These are phyloP conservation scores for Rosa hybrid DNA, from an alignment of 331 rosid genomes.

Conservation along the genomic window DNA sequence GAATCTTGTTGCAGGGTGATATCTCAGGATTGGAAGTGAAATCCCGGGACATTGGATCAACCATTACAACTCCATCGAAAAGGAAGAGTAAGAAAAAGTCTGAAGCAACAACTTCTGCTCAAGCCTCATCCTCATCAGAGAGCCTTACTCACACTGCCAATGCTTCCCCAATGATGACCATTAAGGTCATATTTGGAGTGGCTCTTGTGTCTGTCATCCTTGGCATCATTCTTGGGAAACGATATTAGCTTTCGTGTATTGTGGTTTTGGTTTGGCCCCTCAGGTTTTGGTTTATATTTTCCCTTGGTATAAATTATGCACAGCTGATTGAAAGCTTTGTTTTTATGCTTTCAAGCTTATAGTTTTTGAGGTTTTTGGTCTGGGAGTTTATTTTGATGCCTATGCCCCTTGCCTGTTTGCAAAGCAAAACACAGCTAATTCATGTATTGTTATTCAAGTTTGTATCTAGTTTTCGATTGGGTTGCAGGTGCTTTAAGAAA, in stretches of 20 bases:
- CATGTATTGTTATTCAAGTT: constrained; percentile 33
- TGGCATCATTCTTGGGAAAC: constrained; percentile 85
- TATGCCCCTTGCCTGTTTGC: constrained; percentile 50
- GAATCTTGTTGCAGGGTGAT: constrained; percentile 51
- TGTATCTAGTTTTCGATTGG: constrained; percentile 30
- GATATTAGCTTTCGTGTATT: constrained; percentile 44
- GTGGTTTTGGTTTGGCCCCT: constrained; percentile 31
- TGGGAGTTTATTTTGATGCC: constrained; percentile 55
- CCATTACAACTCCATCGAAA: constrained; percentile 65
- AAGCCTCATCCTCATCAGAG: constrained; percentile 54
- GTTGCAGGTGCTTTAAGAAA: constrained; percentile 11
- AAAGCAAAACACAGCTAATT: constrained; percentile 39
- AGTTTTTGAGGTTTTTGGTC: constrained; percentile 43
- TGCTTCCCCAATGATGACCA: constrained; percentile 48
- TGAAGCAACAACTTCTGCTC: constrained; percentile 54
- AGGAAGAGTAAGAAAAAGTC: constrained; percentile 78
- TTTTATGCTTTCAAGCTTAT: constrained; percentile 40
- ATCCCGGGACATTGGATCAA: constrained; percentile 79
- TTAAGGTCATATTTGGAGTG: constrained; percentile 65
- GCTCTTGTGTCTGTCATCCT: constrained; percentile 71
- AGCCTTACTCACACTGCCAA: constrained; percentile 37
- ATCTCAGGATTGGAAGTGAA: constrained; percentile 55
- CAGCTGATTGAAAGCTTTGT: constrained; percentile 46
- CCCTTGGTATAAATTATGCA: constrained; percentile 28
- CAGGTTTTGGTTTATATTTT: constrained; percentile 22